Conservation (phyloP, 1,284 basidiomycete species). For the Puccinia hordei region DNA sequence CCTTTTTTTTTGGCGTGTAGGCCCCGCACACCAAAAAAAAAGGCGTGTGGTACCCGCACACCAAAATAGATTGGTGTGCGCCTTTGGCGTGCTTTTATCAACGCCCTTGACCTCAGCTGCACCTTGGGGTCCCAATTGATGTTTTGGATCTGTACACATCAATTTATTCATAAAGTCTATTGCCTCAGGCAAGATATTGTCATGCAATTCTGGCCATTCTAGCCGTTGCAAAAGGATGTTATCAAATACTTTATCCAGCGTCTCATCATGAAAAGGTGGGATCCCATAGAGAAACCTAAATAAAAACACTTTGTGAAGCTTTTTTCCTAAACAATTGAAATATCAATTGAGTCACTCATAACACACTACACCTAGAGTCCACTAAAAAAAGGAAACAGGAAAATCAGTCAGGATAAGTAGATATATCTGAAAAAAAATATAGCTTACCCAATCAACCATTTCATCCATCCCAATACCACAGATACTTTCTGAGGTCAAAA, state of each 20-base stretch:
- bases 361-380: constrained; percentile 96
- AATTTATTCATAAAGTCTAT: constrained; percentile 87
- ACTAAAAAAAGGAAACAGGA: constrained; percentile 60
- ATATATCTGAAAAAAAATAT: constrained; percentile 50
- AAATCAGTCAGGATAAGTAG: not conserved
- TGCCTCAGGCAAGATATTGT: constrained; percentile 73
- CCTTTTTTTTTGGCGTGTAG: too few relatives aligned
- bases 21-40: too few relatives aligned
- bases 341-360: constrained; percentile 68
- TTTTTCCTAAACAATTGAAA: not conserved
- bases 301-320: not conserved
- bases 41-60: too few relatives aligned
- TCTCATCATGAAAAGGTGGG: constrained; percentile 96
- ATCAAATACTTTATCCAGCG: constrained; percentile 95
- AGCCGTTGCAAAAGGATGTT: constrained; percentile 95
- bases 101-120: constrained; percentile 91
- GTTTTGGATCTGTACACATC: constrained; percentile 77
- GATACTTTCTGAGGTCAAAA: constrained; percentile 93
- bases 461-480: constrained; percentile 94
- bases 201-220: constrained; percentile 68
- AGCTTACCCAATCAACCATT: constrained; percentile 89
- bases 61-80: too few relatives aligned
- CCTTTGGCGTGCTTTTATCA: too few relatives aligned
- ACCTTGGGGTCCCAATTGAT: constrained; percentile 81
- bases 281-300: constrained; percentile 81